phyloP scores from a whole-genome alignment of 129 eudicot species.

The Ambrosia trifida region DNA sequence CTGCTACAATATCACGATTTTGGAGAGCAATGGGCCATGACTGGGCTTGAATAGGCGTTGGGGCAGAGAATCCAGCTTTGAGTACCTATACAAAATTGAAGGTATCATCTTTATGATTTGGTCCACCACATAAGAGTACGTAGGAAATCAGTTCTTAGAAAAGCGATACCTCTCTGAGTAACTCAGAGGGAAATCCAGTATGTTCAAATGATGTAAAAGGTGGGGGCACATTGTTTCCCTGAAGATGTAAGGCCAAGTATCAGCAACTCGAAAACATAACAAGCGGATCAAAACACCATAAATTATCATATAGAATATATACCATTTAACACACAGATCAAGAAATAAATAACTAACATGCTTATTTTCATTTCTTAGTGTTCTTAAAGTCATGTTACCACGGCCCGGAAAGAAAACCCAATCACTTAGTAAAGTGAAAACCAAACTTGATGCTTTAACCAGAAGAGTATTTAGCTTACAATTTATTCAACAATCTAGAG shows the following conservation, averaged over 20 bases:
- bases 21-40: constrained; percentile 98
- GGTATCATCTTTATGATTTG: constrained; percentile 36
- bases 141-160: constrained; percentile 41
- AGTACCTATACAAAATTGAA: constrained; percentile 60
- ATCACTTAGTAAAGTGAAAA: not conserved
- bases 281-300: not conserved
- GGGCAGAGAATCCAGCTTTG: constrained; percentile 82
- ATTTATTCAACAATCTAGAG: not conserved
- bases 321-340: not conserved
- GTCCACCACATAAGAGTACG: constrained; percentile 61
- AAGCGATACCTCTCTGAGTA: constrained; percentile 75
- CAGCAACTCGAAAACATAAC: constrained; percentile 22
- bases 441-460: constrained; percentile 6
- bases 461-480: not conserved
- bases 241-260: constrained; percentile 26
- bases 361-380: not conserved
- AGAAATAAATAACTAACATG: not conserved
- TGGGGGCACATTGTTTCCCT: constrained; percentile 78
- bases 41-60: constrained; percentile 97
- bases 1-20: constrained; percentile 85
- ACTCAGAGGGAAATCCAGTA: constrained; percentile 81
- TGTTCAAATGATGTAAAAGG: constrained; percentile 80
- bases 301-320: not conserved
- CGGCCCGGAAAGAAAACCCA: constrained; percentile 11
- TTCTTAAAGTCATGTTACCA: not conserved